Percentiles rank a stretch among this genome's conserved stretches.
Conservation (phyloP, 2,329 filamentous ascomycete species). For the Aspergillus sojae region DNA sequence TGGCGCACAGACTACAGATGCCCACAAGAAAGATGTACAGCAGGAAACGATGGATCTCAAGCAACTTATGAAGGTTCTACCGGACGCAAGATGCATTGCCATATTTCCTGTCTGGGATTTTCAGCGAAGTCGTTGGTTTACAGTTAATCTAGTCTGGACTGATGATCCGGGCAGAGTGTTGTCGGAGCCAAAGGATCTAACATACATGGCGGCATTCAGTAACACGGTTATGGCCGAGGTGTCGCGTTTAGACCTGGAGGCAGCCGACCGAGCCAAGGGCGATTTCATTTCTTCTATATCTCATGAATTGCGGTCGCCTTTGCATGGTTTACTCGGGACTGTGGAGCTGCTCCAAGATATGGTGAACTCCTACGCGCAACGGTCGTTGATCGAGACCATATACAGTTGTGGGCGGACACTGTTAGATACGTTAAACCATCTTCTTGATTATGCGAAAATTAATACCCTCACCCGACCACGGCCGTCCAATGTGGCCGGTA, state of each 20-base stretch:
- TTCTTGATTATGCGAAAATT: constrained; percentile 31
- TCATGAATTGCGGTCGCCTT: constrained; percentile 35
- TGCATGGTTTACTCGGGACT: constrained; percentile 35
- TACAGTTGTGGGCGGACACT: constrained; percentile 43
- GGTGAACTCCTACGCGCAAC: constrained; percentile 24
- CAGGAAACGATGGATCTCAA: constrained; percentile 20
- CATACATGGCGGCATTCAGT: constrained; percentile 27
- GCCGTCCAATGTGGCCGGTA: background rate
- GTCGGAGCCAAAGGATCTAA: constrained; percentile 24
- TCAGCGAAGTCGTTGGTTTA: constrained; percentile 28
- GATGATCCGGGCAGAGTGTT: constrained; percentile 19
- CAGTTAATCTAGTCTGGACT: constrained; percentile 27
- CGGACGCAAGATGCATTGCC: constrained; percentile 24
- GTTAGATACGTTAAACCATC: constrained; percentile 41
- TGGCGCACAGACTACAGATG: background rate
- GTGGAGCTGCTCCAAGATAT: constrained; percentile 29
- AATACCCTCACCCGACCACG: constrained; percentile 15
- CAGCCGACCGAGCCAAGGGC: constrained; percentile 31
- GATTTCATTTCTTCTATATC: constrained; percentile 33
- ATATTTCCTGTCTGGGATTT: constrained; percentile 34
- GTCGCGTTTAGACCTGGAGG: constrained; percentile 23
- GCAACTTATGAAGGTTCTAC: constrained; percentile 15
- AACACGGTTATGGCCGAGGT: constrained; percentile 32
- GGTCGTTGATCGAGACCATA: constrained; percentile 32
- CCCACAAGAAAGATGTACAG: constrained; percentile 14